Percentiles rank a stretch among this genome's conserved stretches.
These are phyloP conservation scores for Malus hybrid DNA, from an alignment of 331 rosid genomes.

Conservation along the genomic window DNA sequence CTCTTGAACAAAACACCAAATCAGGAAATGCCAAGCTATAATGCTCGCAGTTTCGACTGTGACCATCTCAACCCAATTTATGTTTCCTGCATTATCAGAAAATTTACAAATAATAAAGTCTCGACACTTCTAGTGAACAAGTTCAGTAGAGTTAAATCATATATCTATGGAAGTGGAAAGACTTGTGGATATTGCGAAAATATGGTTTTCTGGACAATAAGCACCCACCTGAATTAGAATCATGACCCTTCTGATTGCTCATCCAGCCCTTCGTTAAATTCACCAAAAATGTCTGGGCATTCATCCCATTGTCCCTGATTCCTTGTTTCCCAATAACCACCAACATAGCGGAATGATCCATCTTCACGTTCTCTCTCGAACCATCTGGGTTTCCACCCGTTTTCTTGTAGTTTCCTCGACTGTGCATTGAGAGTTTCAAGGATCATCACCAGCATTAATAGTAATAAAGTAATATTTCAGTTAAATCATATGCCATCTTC, in stretches of 20 bases:
- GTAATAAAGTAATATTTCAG: background rate
- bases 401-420: slow-evolving; percentile 92
- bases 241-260: slow-evolving; percentile 39
- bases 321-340: slow-evolving; percentile 90
- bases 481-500: background rate
- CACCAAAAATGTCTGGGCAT: slow-evolving; percentile 87
- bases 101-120: background rate
- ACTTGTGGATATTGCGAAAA: background rate
- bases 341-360: slow-evolving; percentile 57
- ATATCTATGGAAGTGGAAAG: background rate
- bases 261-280: slow-evolving; percentile 33
- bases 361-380: slow-evolving; percentile 57
- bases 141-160: background rate
- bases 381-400: slow-evolving; percentile 94
- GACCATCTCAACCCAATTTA: background rate
- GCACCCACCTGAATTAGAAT: slow-evolving; percentile 41
- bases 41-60: background rate
- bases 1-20: slow-evolving; percentile 3
- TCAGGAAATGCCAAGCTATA: background rate
- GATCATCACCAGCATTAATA: background rate
- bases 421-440: slow-evolving; percentile 15
- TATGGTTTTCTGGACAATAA: background rate
- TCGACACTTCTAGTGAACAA: background rate
- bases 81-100: slow-evolving; percentile 1
- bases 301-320: slow-evolving; percentile 55